A percentile compares a stretch with the other conserved stretches of the same genome.
Evolutionary conservation across 257 asterid genomes (phyloP).

Genomic region (Nicotiana sylvestris): DNA sequence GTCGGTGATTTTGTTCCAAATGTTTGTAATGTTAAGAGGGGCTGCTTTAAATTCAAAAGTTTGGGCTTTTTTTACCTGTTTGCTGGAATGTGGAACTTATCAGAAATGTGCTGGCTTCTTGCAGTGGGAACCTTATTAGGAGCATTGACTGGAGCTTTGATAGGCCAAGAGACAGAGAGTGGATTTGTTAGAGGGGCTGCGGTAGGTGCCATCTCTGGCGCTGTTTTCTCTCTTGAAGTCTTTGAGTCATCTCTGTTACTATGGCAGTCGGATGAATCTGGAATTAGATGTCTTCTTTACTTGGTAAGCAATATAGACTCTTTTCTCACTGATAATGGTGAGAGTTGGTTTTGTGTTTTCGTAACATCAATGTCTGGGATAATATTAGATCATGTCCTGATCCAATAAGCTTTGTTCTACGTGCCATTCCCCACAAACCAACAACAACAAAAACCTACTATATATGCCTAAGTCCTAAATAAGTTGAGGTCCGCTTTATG

Average conservation of each 20-base stretch:
- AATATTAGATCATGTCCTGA: background rate
- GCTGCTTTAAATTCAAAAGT: background rate
- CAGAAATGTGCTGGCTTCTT: slow-evolving; percentile 6
- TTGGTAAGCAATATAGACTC: slow-evolving; percentile 48
- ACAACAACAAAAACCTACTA: background rate
- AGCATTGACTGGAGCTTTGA: slow-evolving; percentile 93
- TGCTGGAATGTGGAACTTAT: background rate
- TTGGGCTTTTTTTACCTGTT: background rate
- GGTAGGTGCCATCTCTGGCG: slow-evolving; percentile 95
- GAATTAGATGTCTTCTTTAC: slow-evolving; percentile 83
- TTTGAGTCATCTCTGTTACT: slow-evolving; percentile 74
- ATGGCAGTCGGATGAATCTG: slow-evolving; percentile 96
- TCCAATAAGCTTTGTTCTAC: background rate
- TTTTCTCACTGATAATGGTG: background rate
- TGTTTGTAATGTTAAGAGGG: background rate
- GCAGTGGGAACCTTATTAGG: slow-evolving; percentile 93
- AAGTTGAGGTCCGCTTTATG: background rate
- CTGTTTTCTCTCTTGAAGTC: slow-evolving; percentile 97
- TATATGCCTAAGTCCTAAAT: background rate
- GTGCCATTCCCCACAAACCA: background rate
- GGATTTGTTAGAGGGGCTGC: slow-evolving; percentile 97
- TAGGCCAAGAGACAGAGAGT: slow-evolving; percentile 96
- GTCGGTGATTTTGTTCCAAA: background rate
- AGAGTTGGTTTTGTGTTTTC: background rate
- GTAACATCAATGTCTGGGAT: background rate